phyloP scores from a whole-genome alignment of 495 filamentous ascomycete genomes.

The Lasiosphaeria miniovina region DNA sequence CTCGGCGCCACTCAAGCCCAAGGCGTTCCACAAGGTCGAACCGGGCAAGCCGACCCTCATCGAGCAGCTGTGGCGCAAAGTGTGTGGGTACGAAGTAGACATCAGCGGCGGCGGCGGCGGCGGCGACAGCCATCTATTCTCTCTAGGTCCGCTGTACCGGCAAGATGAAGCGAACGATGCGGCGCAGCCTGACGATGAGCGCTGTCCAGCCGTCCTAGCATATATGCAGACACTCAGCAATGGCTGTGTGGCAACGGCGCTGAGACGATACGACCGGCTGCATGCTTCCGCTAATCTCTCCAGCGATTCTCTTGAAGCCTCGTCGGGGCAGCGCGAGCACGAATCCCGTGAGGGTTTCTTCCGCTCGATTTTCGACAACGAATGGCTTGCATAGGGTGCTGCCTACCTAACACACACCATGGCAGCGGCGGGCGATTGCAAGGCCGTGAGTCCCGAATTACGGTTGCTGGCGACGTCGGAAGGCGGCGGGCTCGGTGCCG shows the following conservation, averaged over 20 bases:
- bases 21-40: background rate
- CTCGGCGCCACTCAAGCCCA: background rate
- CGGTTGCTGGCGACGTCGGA: background rate
- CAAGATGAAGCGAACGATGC: background rate
- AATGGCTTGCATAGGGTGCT: background rate
- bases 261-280: background rate
- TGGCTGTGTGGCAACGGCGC: constrained; percentile 2
- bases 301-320: background rate
- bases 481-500: background rate
- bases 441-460: background rate
- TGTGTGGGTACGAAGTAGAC: background rate
- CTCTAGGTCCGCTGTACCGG: background rate
- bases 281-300: background rate
- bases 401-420: background rate
- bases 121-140: background rate
- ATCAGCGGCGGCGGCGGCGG: no score
- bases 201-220: constrained; percentile 12
- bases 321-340: background rate
- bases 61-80: background rate
- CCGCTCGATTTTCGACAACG: background rate
- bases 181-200: constrained; percentile 5
- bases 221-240: constrained; percentile 28
- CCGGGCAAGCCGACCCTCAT: background rate
- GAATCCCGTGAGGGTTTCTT: background rate
- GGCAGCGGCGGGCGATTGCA: background rate